phyloP scores from a whole-genome alignment of 345 rosid species.

The Noccaea caerulescens region DNA sequence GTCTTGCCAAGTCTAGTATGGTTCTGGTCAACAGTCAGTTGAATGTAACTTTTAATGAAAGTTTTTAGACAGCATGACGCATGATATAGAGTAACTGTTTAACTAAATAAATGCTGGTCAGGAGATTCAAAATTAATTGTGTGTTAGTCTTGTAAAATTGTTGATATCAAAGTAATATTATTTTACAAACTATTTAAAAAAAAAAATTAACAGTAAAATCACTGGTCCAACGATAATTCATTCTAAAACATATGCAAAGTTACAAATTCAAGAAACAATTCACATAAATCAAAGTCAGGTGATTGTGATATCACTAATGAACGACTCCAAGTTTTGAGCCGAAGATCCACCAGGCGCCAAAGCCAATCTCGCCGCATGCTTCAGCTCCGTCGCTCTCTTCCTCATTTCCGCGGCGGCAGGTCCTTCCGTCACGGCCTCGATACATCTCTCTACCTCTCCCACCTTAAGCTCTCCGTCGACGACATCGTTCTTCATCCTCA shows the following conservation, averaged over 20 bases:
- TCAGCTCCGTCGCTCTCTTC: conserved; percentile 50
- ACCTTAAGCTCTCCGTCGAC: conserved; percentile 41
- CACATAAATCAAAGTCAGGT: no score
- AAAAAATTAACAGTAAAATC: no score
- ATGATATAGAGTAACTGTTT: background rate
- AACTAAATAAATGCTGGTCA: background rate
- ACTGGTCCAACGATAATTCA: no score
- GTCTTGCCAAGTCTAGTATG: background rate
- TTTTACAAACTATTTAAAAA: no score
- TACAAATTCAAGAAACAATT: no score
- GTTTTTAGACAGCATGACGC: no score
- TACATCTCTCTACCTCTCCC: conserved; percentile 53
- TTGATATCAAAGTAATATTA: background rate
- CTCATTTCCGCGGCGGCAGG: conserved; percentile 39
- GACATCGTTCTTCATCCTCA: conserved; percentile 45
- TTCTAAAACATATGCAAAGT: no score
- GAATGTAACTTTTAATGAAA: background rate
- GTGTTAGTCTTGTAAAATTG: background rate
- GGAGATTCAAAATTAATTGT: background rate
- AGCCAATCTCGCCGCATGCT: conserved; percentile 46
- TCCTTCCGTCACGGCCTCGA: conserved; percentile 48
- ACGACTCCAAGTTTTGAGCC: conserved; percentile 42
- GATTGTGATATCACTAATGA: conserved; percentile 44
- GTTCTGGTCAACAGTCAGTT: background rate
- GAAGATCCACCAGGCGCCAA: conserved; percentile 54